Conservation (phyloP, 2,329 filamentous ascomycete species). For the Aspergillus sp. region DNA sequence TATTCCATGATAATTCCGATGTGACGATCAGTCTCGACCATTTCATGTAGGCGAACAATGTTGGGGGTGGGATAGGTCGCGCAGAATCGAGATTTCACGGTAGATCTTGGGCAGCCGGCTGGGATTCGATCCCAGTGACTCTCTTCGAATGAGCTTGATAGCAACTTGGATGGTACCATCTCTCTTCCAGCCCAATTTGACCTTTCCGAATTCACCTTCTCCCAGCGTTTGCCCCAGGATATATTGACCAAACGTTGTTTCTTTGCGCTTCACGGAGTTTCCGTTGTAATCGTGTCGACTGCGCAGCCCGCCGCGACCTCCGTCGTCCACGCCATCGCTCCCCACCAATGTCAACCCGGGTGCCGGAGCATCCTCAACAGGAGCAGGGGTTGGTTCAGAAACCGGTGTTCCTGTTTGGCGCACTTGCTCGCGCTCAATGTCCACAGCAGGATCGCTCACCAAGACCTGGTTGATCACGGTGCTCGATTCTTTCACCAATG, state of each 20-base stretch:
- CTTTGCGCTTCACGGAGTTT: constrained; percentile 63
- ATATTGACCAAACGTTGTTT: constrained; percentile 90
- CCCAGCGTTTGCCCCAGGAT: constrained; percentile 93
- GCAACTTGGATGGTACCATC: constrained; percentile 91
- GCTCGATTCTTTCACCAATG: constrained; percentile 69
- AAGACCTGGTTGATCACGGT: constrained; percentile 74
- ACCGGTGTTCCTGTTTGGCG: constrained; percentile 58
- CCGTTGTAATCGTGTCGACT: constrained; percentile 54
- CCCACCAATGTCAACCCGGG: constrained; percentile 47
- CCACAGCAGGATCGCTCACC: constrained; percentile 69
- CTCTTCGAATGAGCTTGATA: constrained; percentile 94
- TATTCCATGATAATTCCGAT: constrained; percentile 99
- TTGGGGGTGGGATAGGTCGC: constrained; percentile 89
- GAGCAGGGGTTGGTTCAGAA: constrained; percentile 25
- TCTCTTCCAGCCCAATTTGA: constrained; percentile 97
- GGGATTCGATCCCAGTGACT: constrained; percentile 82
- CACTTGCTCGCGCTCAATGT: constrained; percentile 66
- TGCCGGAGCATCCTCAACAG: constrained; percentile 40
- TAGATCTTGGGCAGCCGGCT: constrained; percentile 93
- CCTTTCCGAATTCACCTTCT: constrained; percentile 97
- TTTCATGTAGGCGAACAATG: constrained; percentile 94
- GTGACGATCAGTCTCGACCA: constrained; percentile 95
- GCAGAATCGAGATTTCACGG: constrained; percentile 88
- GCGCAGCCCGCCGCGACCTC: constrained; percentile 28
- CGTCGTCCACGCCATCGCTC: constrained; percentile 47